Percentiles rank a stretch among this genome's conserved stretches.
These are phyloP conservation scores for Colletotrichum aenigma DNA, from an alignment of 2,329 filamentous ascomycete genomes.

Conservation along the genomic window DNA sequence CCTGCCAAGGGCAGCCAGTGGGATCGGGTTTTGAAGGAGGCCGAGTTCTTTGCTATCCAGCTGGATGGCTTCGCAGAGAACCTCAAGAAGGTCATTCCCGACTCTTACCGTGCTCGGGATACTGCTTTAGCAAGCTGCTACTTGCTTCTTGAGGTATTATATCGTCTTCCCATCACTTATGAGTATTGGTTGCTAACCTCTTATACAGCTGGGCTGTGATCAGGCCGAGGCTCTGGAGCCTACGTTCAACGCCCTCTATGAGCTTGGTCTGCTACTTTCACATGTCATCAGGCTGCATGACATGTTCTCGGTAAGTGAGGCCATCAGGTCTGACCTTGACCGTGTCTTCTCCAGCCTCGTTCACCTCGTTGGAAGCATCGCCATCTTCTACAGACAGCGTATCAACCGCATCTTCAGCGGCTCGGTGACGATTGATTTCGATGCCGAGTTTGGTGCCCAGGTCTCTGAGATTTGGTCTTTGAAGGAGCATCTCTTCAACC, in stretches of 20 bases:
- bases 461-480: slow-evolving; percentile 37
- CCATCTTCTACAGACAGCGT: slow-evolving; percentile 36
- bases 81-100: slow-evolving; percentile 29
- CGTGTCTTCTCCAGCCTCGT: slow-evolving; percentile 39
- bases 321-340: slow-evolving; percentile 35
- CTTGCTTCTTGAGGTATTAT: slow-evolving; percentile 40
- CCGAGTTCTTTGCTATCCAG: slow-evolving; percentile 45
- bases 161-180: fast-evolving
- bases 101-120: slow-evolving; percentile 23
- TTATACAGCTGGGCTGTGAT: slow-evolving; percentile 37
- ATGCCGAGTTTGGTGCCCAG: slow-evolving; percentile 36
- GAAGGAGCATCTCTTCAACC: slow-evolving; percentile 34
- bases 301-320: slow-evolving; percentile 33
- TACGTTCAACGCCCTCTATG: slow-evolving; percentile 42
- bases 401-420: slow-evolving; percentile 32
- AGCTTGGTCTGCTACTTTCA: slow-evolving; percentile 40
- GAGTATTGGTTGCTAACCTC: not conserved
- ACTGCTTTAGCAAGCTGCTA: slow-evolving; percentile 41
- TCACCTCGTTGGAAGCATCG: slow-evolving; percentile 35
- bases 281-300: slow-evolving; percentile 39
- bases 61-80: slow-evolving; percentile 38
- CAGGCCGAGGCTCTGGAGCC: slow-evolving; percentile 41
- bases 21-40: slow-evolving; percentile 43
- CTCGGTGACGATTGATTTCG: slow-evolving; percentile 36
- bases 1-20: slow-evolving; percentile 43